phyloP scores from a whole-genome alignment of 805 yeast species.

The Pichia occidentalis region DNA sequence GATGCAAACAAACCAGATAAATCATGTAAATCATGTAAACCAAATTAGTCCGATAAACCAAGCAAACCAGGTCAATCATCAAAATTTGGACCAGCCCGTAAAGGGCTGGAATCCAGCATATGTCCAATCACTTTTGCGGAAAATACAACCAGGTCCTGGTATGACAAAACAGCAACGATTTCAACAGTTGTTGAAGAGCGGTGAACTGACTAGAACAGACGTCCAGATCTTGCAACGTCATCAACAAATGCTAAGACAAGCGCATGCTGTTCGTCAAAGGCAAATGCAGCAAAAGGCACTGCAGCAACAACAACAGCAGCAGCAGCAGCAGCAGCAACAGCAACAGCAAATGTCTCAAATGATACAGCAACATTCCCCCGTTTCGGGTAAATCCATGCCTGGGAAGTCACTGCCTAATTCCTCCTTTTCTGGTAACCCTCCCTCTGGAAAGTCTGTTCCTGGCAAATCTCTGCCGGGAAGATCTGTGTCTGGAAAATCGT shows the following conservation, averaged over 20 bases:
- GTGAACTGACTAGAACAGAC: constrained; percentile 28
- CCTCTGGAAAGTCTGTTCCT: not conserved
- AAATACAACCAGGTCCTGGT: constrained; percentile 31
- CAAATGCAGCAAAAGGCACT: constrained; percentile 12
- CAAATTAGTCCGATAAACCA: constrained; percentile 1
- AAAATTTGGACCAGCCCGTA: not conserved
- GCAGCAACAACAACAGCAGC: constrained; percentile 7
- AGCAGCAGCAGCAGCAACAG: constrained; percentile 8
- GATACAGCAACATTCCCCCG: constrained; percentile 1
- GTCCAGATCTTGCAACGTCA: constrained; percentile 28
- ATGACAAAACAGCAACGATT: constrained; percentile 29
- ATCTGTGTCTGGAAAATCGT: not conserved
- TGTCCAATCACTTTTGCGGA: constrained; percentile 24
- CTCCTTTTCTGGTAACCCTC: too few relatives aligned
- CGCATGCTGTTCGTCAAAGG: constrained; percentile 22
- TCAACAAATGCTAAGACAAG: constrained; percentile 28
- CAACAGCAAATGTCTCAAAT: not conserved
- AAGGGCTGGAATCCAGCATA: constrained; percentile 18
- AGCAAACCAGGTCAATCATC: not conserved
- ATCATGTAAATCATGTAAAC: not conserved
- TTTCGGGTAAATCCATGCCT: not conserved
- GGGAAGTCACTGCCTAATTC: constrained; percentile 4
- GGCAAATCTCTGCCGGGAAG: constrained; percentile 4
- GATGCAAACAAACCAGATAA: not conserved
- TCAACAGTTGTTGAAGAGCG: constrained; percentile 28